Evolutionary conservation across 1,284 basidiomycete genomes (phyloP).

Genomic region (Boletus austroedulis): DNA sequence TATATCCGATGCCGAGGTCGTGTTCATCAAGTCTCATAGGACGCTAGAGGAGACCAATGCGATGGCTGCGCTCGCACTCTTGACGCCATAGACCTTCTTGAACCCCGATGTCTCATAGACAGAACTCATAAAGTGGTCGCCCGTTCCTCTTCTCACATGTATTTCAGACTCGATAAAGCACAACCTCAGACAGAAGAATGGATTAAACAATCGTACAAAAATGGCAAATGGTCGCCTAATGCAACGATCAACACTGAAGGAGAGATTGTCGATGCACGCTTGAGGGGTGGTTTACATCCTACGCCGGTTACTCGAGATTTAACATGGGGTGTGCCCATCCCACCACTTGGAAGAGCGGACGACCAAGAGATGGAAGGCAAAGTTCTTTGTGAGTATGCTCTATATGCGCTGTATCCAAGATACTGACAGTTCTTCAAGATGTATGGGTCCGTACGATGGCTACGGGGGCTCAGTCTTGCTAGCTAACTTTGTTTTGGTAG

Average conservation of each 20-base stretch:
- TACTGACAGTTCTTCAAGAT: constrained; percentile 45
- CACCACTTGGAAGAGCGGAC: constrained; percentile 67
- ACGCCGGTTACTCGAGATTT: constrained; percentile 94
- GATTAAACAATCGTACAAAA: constrained; percentile 78
- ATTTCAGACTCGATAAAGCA: constrained; percentile 81
- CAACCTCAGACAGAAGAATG: constrained; percentile 87
- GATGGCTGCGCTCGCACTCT: constrained; percentile 92
- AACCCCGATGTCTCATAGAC: constrained; percentile 92
- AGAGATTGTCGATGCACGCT: constrained; percentile 86
- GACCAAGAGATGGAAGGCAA: constrained; percentile 88
- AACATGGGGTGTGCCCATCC: constrained; percentile 96
- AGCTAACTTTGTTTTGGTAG: constrained; percentile 42
- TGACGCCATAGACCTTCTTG: constrained; percentile 90
- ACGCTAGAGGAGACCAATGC: constrained; percentile 98
- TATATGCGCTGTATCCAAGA: background rate
- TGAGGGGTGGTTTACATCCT: constrained; percentile 85
- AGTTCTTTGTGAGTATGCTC: constrained; percentile 83
- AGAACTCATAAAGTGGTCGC: constrained; percentile 76
- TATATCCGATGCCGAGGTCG: background rate
- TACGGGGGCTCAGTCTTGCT: background rate
- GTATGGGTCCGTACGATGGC: constrained; percentile 65
- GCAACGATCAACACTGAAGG: constrained; percentile 85
- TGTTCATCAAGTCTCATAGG: constrained; percentile 44
- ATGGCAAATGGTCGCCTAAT: constrained; percentile 91
- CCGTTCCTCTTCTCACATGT: constrained; percentile 89